Base-by-base conservation (phyloP, 441 rosid genomes). In the Bruguiera hainesii region DNA sequence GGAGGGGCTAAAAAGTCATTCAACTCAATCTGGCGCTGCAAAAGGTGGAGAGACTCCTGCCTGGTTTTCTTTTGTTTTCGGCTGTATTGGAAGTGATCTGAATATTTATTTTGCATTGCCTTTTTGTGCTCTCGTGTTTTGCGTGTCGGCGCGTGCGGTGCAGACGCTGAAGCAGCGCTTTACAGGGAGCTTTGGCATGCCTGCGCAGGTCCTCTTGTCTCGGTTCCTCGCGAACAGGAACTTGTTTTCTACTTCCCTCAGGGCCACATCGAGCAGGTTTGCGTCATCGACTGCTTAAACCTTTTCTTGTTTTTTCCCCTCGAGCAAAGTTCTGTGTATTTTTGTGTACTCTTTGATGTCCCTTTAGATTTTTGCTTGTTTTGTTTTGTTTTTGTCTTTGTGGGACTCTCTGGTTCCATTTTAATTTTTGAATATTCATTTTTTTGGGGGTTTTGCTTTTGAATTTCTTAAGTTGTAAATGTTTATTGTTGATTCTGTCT, bases 151-250 rank as follows among this genome's bases (percentile, higher is more conserved):
- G 16, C 16, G 58, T 23, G 15, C 1, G 5, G 19, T 48, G 79
- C 76, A 71, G 96, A 84, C 77, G 78, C 87, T 19, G 90, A 82
- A 59, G 69, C 70, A 67, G 98, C 88, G 63, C 87, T 90, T 21
- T 92, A 82, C 78, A 78, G 71, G 70, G 98, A 90, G 83, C 87
- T 93, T 0, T 93, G 98, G 97, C 89, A 92, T 73, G 95, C 98
- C 6, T 92, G 98, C 77, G 98, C 96, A 3, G 96, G 98, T 76
- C 96, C 98, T 68, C 74, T 92, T 29, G 98, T 88, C 19, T 83
- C 89, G 11, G 96, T 91, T 9, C 93, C 98, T 52, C 82, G 91
- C 16, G 83, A 82, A 80, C 75, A 79, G 20, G 92, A 91, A 70
- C 91, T 82, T 23, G 96, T 91, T 49, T 91, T 73, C 74, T 91